Conservation (phyloP, 2,329 filamentous ascomycete species). For the Huntiella omanensis region DNA sequence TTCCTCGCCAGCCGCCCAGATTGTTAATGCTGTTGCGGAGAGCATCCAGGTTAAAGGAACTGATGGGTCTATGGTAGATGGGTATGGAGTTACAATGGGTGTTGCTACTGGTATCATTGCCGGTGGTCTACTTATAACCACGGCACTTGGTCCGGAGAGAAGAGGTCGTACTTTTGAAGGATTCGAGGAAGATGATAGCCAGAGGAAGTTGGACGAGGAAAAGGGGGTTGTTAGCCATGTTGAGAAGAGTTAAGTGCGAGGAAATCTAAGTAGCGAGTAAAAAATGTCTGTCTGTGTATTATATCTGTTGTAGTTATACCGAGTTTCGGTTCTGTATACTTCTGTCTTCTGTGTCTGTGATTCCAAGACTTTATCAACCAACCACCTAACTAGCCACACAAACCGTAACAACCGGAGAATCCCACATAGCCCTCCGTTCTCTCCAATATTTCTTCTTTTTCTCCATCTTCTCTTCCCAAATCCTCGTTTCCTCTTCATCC, state of each 20-base stretch:
- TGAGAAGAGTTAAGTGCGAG: neutral
- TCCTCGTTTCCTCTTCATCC: neutral
- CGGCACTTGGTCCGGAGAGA: slow-evolving; percentile 55
- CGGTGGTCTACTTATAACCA: slow-evolving; percentile 46
- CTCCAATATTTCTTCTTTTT: neutral
- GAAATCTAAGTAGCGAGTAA: neutral
- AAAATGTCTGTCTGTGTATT: neutral
- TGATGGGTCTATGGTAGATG: slow-evolving; percentile 40
- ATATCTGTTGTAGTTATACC: neutral
- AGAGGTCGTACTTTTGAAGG: slow-evolving; percentile 49
- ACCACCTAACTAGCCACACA: neutral
- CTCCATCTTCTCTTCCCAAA: neutral
- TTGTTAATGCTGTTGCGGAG: slow-evolving; percentile 58
- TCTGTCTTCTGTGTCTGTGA: too few species aligned
- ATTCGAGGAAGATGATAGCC: slow-evolving; percentile 12
- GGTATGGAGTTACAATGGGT: slow-evolving; percentile 59
- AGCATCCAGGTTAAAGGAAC: slow-evolving; percentile 33
- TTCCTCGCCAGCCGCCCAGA: slow-evolving; percentile 51
- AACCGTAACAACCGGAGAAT: neutral
- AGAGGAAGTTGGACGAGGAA: slow-evolving; percentile 9
- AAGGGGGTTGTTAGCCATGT: slow-evolving; percentile 4
- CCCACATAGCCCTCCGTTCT: slow-evolving; percentile 1
- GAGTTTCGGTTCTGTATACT: too few species aligned
- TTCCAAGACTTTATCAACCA: neutral
- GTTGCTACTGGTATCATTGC: slow-evolving; percentile 62